Evolutionary conservation across 257 asterid species (phyloP), one percentile per base, ranked within the genome.

Genomic region (Primulina huaijiensis): DNA sequence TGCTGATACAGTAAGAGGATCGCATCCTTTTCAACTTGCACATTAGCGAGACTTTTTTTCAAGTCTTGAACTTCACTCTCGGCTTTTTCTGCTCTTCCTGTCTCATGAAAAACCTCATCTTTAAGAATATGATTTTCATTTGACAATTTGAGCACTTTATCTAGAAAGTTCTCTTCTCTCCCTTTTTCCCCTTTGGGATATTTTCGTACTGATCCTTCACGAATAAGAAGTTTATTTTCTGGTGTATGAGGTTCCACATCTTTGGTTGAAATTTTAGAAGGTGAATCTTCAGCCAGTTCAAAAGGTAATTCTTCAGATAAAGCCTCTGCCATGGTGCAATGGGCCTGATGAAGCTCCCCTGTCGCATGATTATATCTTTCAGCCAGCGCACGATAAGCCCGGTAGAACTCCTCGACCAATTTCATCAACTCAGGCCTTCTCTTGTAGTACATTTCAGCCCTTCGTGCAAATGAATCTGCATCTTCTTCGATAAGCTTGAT

Each of bases 361-460:
- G 92, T 87, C 61, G 93, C 90, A 64, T 93, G 90, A 75, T 86
- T 87, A 68, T 93, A 90, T 72, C 95, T 77, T 72, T 90, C 98
- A 23, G 97, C 97, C 67, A 92, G 79, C 35, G 97, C 96, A 21
- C 95, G 95, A 73, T 92, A 92, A 29, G 97, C 97, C 43, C 98
- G 85, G 76, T 88, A 92, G 76, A 90, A 88, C 80, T 92, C 96
- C 84, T 90, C 98, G 16, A 92, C 97, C 81, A 90, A 66, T 81
- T 92, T 92, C 96, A 92, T 90, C 29, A 92, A 80, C 85, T 92
- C 97, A 11, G 98, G 97, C 60, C 97, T 81, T 80, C 83, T 92
- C 85, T 90, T 86, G 76, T 92, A 92, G 83, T 90, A 92, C 97
- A 92, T 90, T 69, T 92, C 98, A 52, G 97, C 98, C 75, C 92